Base-by-base conservation (phyloP, 1,284 basidiomycete genomes). In the Apiotrichum akiyoshidainum region DNA sequence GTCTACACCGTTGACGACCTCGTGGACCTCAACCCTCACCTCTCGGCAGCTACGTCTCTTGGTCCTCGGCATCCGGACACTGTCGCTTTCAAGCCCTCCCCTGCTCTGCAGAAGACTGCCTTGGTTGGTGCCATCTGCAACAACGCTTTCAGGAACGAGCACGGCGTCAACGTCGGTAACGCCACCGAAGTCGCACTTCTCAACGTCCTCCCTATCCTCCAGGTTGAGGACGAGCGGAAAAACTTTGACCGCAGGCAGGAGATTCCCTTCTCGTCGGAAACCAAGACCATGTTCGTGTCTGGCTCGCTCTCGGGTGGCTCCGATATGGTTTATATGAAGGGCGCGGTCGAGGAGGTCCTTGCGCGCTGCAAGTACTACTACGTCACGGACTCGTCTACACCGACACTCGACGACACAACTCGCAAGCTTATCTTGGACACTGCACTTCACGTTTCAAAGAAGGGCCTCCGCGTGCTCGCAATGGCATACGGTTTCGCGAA, bases 151-250 rank as follows among this genome's bases (percentile, higher is more conserved):
- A 79, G 83, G 60, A 87, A 88, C 67, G 87, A 88, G 59, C 84
- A 88, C 49, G 89, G 89, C 1, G 78, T 83, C 11, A 88, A 85
- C 65, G 86, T 92, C 7, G 95, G 94, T 0, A 92, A 95, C 72
- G 86, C 90, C 3, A 98, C 94, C 1, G 94, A 99, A 69, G 92
- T 97, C 3, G 95, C 95, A 1, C 77, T 98, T 58, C 79, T 96
- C 47, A 91, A 93, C 67, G 85, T 92, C 4, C 80, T 96, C n/a
- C 80, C 84, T 0, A 71, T 83, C 0, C 88, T 93, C 64, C 84
- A 83, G 0, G 71, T 90, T 40, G 77, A 82, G 13, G 92, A 96
- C 74, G 84, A 84, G 44, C 83, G 92, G 57, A 34, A 50, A 34
- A 76, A 78, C 14, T 97, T 97, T 76, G 85, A 82, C 35, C 85